Evolutionary conservation across 2,329 filamentous ascomycete genomes (phyloP).

Genomic region (Scedosporium aurantiacum): DNA sequence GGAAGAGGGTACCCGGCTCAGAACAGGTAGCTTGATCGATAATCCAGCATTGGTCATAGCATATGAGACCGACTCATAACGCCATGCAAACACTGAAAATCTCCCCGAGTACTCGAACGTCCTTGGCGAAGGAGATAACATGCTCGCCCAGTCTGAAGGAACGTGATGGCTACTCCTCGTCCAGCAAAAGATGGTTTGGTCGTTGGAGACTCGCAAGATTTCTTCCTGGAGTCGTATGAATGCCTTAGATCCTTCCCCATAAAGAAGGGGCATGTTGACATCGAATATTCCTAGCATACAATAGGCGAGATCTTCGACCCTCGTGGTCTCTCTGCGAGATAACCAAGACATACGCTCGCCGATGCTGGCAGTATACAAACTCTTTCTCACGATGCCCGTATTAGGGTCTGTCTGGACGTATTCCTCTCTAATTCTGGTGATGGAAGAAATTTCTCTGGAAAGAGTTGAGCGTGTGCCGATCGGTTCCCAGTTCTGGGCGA

Average conservation of each 20-base stretch:
- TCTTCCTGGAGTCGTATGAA: not conserved
- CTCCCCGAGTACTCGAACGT: no score
- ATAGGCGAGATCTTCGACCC: not conserved
- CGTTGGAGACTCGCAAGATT: not conserved
- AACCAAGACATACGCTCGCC: not conserved
- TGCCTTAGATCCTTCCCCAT: not conserved
- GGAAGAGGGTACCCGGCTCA: no score
- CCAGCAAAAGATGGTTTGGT: no score
- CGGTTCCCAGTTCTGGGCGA: slow-evolving; percentile 7
- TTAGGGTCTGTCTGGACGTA: not conserved
- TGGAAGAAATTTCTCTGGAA: not conserved
- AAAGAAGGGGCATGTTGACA: not conserved
- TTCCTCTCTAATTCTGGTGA: not conserved
- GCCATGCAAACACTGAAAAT: no score
- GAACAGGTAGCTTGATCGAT: no score
- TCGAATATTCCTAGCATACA: not conserved
- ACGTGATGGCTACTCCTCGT: no score
- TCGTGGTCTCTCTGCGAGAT: not conserved
- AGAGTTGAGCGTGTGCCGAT: not conserved
- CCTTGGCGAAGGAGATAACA: no score
- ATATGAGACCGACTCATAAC: no score
- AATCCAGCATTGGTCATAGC: no score
- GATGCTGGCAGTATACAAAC: not conserved
- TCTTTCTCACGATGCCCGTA: not conserved
- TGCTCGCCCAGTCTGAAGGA: no score